A percentile compares a stretch with the other conserved stretches of the same genome.
These are phyloP conservation scores for Fusarium hainanense DNA, from an alignment of 2,329 filamentous ascomycete genomes.

Conservation along the genomic window DNA sequence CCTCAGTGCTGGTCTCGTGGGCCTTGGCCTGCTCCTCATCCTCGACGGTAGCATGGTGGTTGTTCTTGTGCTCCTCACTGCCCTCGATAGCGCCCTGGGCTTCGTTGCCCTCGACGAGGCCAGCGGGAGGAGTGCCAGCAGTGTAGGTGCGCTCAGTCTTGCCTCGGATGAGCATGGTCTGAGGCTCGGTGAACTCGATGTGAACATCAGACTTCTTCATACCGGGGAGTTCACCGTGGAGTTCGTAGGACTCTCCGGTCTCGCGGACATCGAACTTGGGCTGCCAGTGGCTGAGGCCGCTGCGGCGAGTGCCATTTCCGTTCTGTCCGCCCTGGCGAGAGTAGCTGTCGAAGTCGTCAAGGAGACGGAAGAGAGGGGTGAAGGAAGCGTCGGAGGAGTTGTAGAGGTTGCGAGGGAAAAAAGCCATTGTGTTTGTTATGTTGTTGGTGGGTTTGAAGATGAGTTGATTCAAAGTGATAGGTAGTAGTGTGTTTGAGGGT, in stretches of 20 bases:
- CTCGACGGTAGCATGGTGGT: constrained; percentile 72
- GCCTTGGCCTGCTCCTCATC: constrained; percentile 58
- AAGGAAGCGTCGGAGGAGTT: constrained; percentile 62
- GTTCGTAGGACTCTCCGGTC: constrained; percentile 74
- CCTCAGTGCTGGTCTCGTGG: constrained; percentile 39
- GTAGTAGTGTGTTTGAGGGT: constrained; percentile 35
- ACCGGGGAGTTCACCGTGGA: constrained; percentile 83
- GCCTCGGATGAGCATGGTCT: constrained; percentile 78
- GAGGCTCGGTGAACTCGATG: constrained; percentile 82
- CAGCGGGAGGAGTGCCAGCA: constrained; percentile 62
- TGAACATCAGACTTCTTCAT: constrained; percentile 77
- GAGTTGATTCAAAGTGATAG: constrained; percentile 42
- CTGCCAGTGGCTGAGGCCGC: constrained; percentile 67
- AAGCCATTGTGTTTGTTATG: constrained; percentile 63
- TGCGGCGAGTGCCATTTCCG: constrained; percentile 38
- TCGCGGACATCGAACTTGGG: constrained; percentile 85
- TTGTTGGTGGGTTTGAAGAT: constrained; percentile 38
- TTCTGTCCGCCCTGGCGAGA: constrained; percentile 50
- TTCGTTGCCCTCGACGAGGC: constrained; percentile 58
- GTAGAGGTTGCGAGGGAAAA: constrained; percentile 67
- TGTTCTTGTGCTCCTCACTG: constrained; percentile 52
- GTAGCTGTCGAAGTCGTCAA: constrained; percentile 72
- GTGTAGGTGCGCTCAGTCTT: constrained; percentile 73
- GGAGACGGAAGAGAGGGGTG: constrained; percentile 71
- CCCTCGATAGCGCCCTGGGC: constrained; percentile 55